Conservation (phyloP, 768 basidiomycete genomes). For the Suillus paluster region DNA sequence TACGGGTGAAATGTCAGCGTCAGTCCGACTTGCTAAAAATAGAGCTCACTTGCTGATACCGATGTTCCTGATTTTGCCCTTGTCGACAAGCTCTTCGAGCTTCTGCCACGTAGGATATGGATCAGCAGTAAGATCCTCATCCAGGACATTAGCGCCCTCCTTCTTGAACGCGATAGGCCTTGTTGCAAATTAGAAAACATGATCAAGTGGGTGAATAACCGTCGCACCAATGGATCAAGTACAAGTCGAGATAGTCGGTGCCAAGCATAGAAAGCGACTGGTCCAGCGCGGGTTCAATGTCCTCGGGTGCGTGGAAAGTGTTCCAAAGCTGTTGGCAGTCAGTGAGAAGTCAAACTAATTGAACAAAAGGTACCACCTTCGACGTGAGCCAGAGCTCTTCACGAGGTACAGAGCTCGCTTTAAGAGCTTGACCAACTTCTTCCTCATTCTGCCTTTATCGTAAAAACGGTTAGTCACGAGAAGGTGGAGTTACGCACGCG, state of each 20-base stretch:
- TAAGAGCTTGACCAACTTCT: conserved; percentile 68
- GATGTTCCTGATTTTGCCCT: conserved; percentile 79
- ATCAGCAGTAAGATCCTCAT: conserved; percentile 62
- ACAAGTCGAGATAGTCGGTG: conserved; percentile 77
- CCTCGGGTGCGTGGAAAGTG: conserved; percentile 72
- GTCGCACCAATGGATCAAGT: conserved; percentile 77
- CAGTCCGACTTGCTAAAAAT: not conserved
- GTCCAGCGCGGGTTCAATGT: conserved; percentile 69
- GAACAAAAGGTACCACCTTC: conserved; percentile 40
- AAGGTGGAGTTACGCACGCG: conserved; percentile 41
- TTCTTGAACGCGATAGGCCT: conserved; percentile 76
- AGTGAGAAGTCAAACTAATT: not conserved
- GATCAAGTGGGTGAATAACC: not conserved
- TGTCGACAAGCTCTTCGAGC: conserved; percentile 76
- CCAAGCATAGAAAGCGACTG: conserved; percentile 64
- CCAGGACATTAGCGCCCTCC: conserved; percentile 50
- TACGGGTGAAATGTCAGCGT: conserved; percentile 20
- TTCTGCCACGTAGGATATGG: conserved; percentile 83
- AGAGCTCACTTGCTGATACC: conserved; percentile 77
- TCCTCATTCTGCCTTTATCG: conserved; percentile 56
- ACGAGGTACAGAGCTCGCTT: conserved; percentile 61
- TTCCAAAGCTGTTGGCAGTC: conserved; percentile 63
- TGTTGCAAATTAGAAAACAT: not conserved
- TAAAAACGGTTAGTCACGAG: conserved; percentile 9
- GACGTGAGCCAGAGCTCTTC: conserved; percentile 71